Evolutionary conservation across 257 asterid species (phyloP).

Genomic region (Anisodus tanguticus): DNA sequence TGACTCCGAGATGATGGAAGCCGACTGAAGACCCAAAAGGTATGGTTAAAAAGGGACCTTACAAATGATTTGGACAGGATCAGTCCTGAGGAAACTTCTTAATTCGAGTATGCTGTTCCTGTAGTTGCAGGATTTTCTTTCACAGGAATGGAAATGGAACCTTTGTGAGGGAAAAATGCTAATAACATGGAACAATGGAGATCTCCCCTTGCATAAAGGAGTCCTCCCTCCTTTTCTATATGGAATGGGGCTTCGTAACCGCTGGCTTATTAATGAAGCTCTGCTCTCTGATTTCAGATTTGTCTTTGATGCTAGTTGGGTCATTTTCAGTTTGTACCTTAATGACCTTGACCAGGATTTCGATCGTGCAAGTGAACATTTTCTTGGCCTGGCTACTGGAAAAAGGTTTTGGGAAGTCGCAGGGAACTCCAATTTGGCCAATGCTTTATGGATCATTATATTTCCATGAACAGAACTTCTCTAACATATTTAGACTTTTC

Average conservation of each 20-base stretch:
- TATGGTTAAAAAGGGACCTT: slow-evolving; percentile 39
- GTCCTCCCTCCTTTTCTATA: slow-evolving; percentile 84
- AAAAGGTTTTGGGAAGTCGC: slow-evolving; percentile 57
- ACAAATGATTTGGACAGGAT: slow-evolving; percentile 34
- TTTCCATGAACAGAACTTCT: slow-evolving; percentile 57
- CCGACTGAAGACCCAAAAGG: slow-evolving; percentile 49
- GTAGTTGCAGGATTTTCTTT: slow-evolving; percentile 74
- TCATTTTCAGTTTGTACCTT: slow-evolving; percentile 62
- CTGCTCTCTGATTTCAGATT: slow-evolving; percentile 75
- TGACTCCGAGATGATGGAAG: slow-evolving; percentile 62
- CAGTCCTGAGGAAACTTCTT: slow-evolving; percentile 27
- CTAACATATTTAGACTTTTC: slow-evolving; percentile 53
- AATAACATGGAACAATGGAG: slow-evolving; percentile 89
- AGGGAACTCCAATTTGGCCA: slow-evolving; percentile 75
- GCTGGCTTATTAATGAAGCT: slow-evolving; percentile 80
- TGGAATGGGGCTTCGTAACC: slow-evolving; percentile 75
- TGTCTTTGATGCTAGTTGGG: slow-evolving; percentile 75
- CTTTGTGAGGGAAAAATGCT: slow-evolving; percentile 61
- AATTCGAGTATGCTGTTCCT: slow-evolving; percentile 38
- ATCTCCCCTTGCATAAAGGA: slow-evolving; percentile 83
- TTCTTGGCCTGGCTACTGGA: slow-evolving; percentile 37
- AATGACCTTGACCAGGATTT: slow-evolving; percentile 42
- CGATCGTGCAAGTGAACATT: slow-evolving; percentile 30
- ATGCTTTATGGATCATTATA: slow-evolving; percentile 76
- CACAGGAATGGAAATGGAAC: slow-evolving; percentile 35